phyloP scores from a whole-genome alignment of 495 filamentous ascomycete species.

The Parathielavia appendiculata region DNA sequence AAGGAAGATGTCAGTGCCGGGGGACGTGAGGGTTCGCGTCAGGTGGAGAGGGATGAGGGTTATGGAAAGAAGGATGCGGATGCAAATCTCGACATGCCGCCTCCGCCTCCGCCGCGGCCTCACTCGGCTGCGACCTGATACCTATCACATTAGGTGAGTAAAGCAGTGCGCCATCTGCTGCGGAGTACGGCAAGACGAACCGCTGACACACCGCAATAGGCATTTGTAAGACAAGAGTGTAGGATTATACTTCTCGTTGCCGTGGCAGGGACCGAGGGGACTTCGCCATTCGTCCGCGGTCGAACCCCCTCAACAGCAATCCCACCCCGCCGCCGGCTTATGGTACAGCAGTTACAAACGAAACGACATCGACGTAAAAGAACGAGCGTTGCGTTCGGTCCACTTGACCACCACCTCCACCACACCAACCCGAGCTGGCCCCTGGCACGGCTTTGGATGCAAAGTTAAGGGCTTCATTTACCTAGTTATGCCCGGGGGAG shows the following conservation, averaged over 20 bases:
- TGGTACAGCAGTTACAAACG: slow-evolving; percentile 22
- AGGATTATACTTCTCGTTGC: slow-evolving; percentile 16
- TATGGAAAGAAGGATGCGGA: not conserved
- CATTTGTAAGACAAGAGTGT: slow-evolving; percentile 1
- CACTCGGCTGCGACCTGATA: slow-evolving; percentile 11
- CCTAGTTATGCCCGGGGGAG: not conserved
- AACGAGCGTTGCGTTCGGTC: slow-evolving; percentile 18
- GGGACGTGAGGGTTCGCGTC: not conserved
- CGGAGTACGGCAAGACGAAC: too few species aligned
- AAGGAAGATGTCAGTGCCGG: not conserved
- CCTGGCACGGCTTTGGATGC: too few species aligned
- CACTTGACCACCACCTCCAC: not conserved
- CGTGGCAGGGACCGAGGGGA: not conserved
- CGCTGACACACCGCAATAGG: not conserved
- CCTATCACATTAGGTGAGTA: not conserved
- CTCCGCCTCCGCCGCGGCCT: not conserved
- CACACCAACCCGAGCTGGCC: not conserved
- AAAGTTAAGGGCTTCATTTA: not conserved
- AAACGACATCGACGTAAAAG: slow-evolving; percentile 13
- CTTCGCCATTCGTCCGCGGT: not conserved
- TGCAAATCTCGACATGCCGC: not conserved
- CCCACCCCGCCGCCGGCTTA: slow-evolving; percentile 10
- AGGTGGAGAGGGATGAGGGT: not conserved
- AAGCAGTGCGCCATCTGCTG: too few species aligned
- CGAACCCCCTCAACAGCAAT: not conserved